Conservation (phyloP, 2,329 filamentous ascomycete genomes). For the Aspergillus jensenii region DNA sequence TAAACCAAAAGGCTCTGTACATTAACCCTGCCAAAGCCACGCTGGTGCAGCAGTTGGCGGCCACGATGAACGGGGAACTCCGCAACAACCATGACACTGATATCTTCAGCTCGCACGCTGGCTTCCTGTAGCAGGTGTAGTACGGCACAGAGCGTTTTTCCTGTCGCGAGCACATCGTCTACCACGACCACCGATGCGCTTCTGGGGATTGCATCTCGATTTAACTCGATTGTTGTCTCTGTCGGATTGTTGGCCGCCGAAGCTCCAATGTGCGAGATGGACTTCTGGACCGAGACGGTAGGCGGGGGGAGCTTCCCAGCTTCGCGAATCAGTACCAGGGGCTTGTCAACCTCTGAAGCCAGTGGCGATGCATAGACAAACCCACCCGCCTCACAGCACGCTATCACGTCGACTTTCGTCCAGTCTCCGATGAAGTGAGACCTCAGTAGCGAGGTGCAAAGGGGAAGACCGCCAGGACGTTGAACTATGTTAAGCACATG, state of each 20-base stretch:
- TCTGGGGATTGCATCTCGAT: constrained; percentile 39
- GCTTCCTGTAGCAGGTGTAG: constrained; percentile 49
- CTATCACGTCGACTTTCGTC: constrained; percentile 48
- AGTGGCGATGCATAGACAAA: constrained; percentile 57
- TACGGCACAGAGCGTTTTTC: constrained; percentile 55
- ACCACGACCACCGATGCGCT: constrained; percentile 54
- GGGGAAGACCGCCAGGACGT: constrained; percentile 49
- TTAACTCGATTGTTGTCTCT: constrained; percentile 52
- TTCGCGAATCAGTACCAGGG: constrained; percentile 54
- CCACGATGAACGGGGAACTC: constrained; percentile 60
- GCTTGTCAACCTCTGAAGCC: constrained; percentile 41
- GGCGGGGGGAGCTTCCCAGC: constrained; percentile 61
- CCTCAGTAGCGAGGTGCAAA: constrained; percentile 54
- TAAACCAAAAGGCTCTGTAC: constrained; percentile 58
- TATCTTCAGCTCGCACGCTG: constrained; percentile 41
- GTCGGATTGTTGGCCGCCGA: constrained; percentile 19
- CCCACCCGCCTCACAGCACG: constrained; percentile 58
- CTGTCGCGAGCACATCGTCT: constrained; percentile 61
- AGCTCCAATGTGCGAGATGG: constrained; percentile 56
- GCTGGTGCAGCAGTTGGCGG: constrained; percentile 45
- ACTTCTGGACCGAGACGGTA: constrained; percentile 50
- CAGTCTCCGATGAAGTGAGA: constrained; percentile 49
- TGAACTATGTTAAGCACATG: constrained; percentile 59
- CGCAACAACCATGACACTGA: constrained; percentile 55
- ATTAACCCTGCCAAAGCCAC: constrained; percentile 51